These are phyloP conservation scores for Aspergillus fumigatiaffinis DNA, from an alignment of 2,329 filamentous ascomycete genomes.

Conservation along the genomic window DNA sequence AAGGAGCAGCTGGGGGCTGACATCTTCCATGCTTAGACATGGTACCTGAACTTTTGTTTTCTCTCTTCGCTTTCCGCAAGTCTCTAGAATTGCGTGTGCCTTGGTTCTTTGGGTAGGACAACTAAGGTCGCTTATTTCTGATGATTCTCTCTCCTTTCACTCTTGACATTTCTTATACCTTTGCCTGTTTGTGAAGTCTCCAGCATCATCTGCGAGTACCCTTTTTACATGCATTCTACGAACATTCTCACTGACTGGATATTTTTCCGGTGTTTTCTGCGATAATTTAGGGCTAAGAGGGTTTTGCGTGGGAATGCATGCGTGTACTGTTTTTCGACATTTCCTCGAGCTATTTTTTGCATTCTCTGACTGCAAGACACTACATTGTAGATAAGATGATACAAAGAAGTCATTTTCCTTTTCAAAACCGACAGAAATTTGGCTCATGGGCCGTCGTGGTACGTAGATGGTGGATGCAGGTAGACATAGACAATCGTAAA, in stretches of 20 bases:
- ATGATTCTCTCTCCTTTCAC: slow-evolving; percentile 1
- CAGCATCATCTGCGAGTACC: slow-evolving; percentile 7
- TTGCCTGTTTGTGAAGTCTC: slow-evolving; percentile 12
- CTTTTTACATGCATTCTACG: slow-evolving; percentile 1
- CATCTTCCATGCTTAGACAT: slow-evolving; percentile 4
- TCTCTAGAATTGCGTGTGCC: background rate
- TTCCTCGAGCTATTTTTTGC: background rate
- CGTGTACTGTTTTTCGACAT: background rate
- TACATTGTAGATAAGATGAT: background rate
- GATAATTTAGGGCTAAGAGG: background rate
- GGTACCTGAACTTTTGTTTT: background rate
- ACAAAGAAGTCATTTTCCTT: background rate
- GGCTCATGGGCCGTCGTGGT: background rate
- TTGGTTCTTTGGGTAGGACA: background rate
- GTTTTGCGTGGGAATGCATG: background rate
- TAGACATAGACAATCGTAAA: background rate
- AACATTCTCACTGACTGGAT: background rate
- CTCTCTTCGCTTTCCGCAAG: slow-evolving; percentile 1
- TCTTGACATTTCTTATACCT: background rate
- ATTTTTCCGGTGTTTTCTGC: background rate
- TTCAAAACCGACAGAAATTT: background rate
- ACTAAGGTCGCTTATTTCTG: background rate
- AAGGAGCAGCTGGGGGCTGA: slow-evolving; percentile 25
- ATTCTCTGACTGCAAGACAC: background rate
- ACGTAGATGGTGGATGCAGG: background rate